Conservation (phyloP, 768 basidiomycete species). For the Holtermannia corniformis region DNA sequence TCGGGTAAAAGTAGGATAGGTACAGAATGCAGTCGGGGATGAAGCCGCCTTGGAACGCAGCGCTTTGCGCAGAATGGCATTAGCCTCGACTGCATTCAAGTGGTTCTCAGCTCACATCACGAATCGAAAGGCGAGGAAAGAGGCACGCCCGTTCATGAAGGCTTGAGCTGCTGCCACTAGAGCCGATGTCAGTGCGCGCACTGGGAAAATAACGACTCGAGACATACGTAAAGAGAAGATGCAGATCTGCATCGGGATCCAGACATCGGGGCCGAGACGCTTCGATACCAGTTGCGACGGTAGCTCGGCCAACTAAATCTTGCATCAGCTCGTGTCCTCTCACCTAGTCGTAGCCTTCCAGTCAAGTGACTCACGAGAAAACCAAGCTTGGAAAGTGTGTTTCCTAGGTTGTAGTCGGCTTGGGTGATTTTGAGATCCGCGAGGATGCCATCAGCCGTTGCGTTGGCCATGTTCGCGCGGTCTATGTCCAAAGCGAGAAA, state of each 20-base stretch:
- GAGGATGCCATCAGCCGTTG: constrained; percentile 61
- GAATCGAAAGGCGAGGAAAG: constrained; percentile 52
- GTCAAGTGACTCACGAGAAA: too few species aligned
- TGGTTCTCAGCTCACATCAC: constrained; percentile 9
- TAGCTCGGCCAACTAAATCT: constrained; percentile 56
- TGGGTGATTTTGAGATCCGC: constrained; percentile 51
- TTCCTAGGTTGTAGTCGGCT: constrained; percentile 44
- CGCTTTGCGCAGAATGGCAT: too few species aligned
- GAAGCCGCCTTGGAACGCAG: constrained; percentile 51
- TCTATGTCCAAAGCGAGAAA: constrained; percentile 47
- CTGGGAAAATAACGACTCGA: too few species aligned
- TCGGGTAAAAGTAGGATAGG: constrained; percentile 58
- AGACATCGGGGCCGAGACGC: constrained; percentile 57
- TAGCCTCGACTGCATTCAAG: constrained; percentile 33
- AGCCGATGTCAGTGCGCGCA: too few species aligned
- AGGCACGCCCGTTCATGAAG: constrained; percentile 50
- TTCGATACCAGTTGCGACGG: constrained; percentile 63
- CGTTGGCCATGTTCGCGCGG: constrained; percentile 54
- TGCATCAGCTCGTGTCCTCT: too few species aligned
- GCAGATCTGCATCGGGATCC: constrained; percentile 26
- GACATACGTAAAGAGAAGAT: too few species aligned
- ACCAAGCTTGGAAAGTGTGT: constrained; percentile 49
- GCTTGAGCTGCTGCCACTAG: constrained; percentile 54
- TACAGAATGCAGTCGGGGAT: constrained; percentile 56
- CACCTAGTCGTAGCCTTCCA: too few species aligned